Evolutionary conservation across 106 monocot species (phyloP).

Genomic region (Alisma plantagoaquatica): DNA sequence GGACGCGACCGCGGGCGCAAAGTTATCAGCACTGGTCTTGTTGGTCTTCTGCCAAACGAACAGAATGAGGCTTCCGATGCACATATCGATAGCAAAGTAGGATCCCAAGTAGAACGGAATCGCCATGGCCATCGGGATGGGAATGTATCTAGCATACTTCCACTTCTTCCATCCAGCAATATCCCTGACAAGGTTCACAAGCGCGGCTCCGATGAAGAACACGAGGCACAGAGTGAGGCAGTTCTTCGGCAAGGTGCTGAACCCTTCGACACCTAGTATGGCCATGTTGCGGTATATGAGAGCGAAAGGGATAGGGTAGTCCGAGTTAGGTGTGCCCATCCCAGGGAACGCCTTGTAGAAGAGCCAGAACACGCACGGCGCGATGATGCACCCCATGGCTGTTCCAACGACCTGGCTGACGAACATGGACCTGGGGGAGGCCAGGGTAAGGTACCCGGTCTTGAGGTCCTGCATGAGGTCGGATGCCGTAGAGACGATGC

Average conservation of each 20-base stretch:
- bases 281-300: slow-evolving; percentile 32
- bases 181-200: slow-evolving; percentile 20
- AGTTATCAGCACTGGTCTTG: slow-evolving; percentile 20
- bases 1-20: slow-evolving; percentile 30
- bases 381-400: slow-evolving; percentile 66
- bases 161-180: slow-evolving; percentile 3
- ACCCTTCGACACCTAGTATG: slow-evolving; percentile 34
- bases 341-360: slow-evolving; percentile 71
- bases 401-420: slow-evolving; percentile 76
- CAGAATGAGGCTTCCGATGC: slow-evolving; percentile 32
- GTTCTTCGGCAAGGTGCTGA: slow-evolving; percentile 25
- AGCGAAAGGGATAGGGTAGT: slow-evolving; percentile 40
- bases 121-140: slow-evolving; percentile 44
- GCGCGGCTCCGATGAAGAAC: slow-evolving; percentile 27
- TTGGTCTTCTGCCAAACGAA: slow-evolving; percentile 31
- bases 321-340: slow-evolving; percentile 20
- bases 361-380: slow-evolving; percentile 76
- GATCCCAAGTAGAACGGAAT: slow-evolving; percentile 36
- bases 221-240: slow-evolving; percentile 29
- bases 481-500: slow-evolving; percentile 74
- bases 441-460: slow-evolving; percentile 72
- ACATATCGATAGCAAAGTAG: slow-evolving; percentile 41
- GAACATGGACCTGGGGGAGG: slow-evolving; percentile 87
- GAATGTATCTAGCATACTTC: slow-evolving; percentile 19
- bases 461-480: slow-evolving; percentile 93